These are phyloP conservation scores for Russula lepida DNA, from an alignment of 768 basidiomycete genomes.

Conservation along the genomic window DNA sequence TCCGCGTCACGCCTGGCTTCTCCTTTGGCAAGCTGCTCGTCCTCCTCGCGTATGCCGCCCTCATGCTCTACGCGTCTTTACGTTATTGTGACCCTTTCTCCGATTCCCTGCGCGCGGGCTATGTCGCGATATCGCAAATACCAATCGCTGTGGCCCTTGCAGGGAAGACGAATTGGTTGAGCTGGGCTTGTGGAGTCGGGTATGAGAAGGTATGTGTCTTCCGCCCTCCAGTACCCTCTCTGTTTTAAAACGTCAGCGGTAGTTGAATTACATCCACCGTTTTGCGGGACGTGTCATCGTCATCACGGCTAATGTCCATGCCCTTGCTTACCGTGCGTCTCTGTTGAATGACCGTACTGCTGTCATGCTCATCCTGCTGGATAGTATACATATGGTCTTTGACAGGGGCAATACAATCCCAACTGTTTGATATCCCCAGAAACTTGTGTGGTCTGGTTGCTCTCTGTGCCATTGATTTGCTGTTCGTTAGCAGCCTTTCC, in stretches of 20 bases:
- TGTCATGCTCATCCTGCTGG: background rate
- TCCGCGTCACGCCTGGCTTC: slow-evolving; percentile 30
- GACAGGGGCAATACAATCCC: background rate
- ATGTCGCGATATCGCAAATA: slow-evolving; percentile 37
- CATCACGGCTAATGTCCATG: slow-evolving; percentile 36
- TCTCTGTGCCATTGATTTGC: slow-evolving; percentile 29
- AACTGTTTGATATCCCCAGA: background rate
- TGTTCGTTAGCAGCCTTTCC: slow-evolving; percentile 35
- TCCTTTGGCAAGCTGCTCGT: slow-evolving; percentile 33
- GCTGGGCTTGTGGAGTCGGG: slow-evolving; percentile 34
- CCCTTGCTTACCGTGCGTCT: slow-evolving; percentile 33
- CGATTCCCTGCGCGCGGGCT: slow-evolving; percentile 29
- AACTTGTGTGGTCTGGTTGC: slow-evolving; percentile 29
- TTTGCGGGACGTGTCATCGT: slow-evolving; percentile 38
- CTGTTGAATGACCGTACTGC: background rate
- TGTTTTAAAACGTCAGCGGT: slow-evolving; percentile 9
- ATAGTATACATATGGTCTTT: slow-evolving; percentile 10
- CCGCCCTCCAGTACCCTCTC: background rate
- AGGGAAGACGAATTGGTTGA: slow-evolving; percentile 42
- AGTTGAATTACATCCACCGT: slow-evolving; percentile 52
- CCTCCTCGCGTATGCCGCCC: slow-evolving; percentile 29
- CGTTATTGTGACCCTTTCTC: slow-evolving; percentile 30
- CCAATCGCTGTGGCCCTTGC: slow-evolving; percentile 38
- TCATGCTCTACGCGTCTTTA: slow-evolving; percentile 33
- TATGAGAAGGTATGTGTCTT: slow-evolving; percentile 37